Conservation (phyloP, 306 rosid species). For the Psophocarpus tetragonolobus region DNA sequence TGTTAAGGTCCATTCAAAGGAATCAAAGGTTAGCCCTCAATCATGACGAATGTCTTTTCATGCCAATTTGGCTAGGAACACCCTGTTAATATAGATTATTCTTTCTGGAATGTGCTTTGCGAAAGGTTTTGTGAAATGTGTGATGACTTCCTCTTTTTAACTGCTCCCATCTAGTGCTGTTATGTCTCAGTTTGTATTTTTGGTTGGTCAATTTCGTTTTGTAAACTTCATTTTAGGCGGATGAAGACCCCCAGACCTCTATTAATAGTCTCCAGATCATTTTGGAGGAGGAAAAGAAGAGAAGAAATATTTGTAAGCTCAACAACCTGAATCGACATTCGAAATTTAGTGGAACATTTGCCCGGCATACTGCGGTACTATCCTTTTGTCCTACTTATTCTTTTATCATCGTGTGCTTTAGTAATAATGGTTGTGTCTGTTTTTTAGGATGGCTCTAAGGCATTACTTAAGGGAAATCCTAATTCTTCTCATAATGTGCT, state of each 20-base stretch:
- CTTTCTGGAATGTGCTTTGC: constrained; percentile 6
- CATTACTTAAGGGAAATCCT: constrained; percentile 83
- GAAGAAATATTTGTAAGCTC: constrained; percentile 49
- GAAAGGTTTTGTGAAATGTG: not conserved
- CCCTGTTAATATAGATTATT: not conserved
- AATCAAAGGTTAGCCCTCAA: constrained; percentile 55
- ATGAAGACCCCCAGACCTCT: constrained; percentile 52
- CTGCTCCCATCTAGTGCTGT: not conserved
- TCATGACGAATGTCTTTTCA: constrained; percentile 14
- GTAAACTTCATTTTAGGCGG: constrained; percentile 47
- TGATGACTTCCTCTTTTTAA: constrained; percentile 8
- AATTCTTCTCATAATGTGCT: constrained; percentile 51
- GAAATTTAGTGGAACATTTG: constrained; percentile 84
- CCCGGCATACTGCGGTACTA: constrained; percentile 73
- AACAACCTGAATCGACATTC: constrained; percentile 63
- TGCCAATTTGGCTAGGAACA: constrained; percentile 12
- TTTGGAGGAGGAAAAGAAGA: constrained; percentile 79
- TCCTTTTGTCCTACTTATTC: constrained; percentile 28
- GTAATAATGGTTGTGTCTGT: constrained; percentile 33
- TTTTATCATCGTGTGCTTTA: constrained; percentile 26
- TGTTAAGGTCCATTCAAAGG: constrained; percentile 49
- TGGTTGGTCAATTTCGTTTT: constrained; percentile 30
- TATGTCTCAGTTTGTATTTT: constrained; percentile 12
- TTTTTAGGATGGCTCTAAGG: constrained; percentile 89
- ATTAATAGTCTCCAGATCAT: constrained; percentile 70